These are phyloP conservation scores for Dactylella cylindrospora DNA, from an alignment of 2,329 filamentous ascomycete species.

Conservation along the genomic window DNA sequence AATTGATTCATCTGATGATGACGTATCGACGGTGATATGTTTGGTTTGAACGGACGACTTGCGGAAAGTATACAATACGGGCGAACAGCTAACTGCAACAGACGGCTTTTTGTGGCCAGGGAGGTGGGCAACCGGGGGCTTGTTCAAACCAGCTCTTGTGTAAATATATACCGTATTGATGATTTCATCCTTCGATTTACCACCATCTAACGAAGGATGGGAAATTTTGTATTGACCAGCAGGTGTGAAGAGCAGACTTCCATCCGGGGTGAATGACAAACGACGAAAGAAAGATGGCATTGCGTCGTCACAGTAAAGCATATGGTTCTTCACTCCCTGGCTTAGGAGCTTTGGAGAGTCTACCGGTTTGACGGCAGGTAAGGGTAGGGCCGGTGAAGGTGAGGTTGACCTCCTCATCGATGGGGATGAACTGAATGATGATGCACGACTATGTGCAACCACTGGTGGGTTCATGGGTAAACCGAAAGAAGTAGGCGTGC, in stretches of 20 bases:
- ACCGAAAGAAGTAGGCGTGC: slow-evolving; percentile 84
- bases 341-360: slow-evolving; percentile 80
- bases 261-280: slow-evolving; percentile 91
- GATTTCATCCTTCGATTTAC: slow-evolving; percentile 77
- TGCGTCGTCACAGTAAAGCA: slow-evolving; percentile 93
- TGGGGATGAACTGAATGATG: slow-evolving; percentile 78
- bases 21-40: slow-evolving; percentile 92
- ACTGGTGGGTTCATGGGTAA: slow-evolving; percentile 95
- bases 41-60: slow-evolving; percentile 69
- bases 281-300: slow-evolving; percentile 95
- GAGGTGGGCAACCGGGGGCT: slow-evolving; percentile 89
- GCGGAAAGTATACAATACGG: slow-evolving; percentile 79
- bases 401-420: slow-evolving; percentile 84
- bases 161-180: slow-evolving; percentile 99
- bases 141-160: slow-evolving; percentile 92
- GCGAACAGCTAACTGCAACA: slow-evolving; percentile 91
- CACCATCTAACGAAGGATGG: slow-evolving; percentile 66
- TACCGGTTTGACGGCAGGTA: slow-evolving; percentile 93
- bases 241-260: slow-evolving; percentile 87
- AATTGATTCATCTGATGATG: slow-evolving; percentile 80
- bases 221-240: slow-evolving; percentile 92
- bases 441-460: slow-evolving; percentile 88
- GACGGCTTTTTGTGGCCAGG: slow-evolving; percentile 98
- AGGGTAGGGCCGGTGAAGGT: slow-evolving; percentile 85
- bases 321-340: slow-evolving; percentile 75